A percentile compares a stretch with the other conserved stretches of the same genome.
These are phyloP conservation scores for Chlorella vulgaris DNA, from an alignment of 139 green algal genomes.

Conservation along the genomic window DNA sequence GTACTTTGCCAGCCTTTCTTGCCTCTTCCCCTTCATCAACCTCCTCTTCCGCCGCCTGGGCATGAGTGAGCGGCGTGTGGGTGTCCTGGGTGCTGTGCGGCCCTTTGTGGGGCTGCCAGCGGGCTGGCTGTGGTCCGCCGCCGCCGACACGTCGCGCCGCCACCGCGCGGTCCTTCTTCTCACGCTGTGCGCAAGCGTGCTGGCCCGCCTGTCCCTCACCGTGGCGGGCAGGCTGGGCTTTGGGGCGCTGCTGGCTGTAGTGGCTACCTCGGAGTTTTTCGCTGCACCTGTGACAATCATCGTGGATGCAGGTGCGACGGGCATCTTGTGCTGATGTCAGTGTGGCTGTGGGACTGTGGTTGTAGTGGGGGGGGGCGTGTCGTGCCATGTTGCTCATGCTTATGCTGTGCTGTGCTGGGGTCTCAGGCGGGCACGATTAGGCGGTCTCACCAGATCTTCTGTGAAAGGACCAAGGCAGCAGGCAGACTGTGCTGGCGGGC, in stretches of 20 bases:
- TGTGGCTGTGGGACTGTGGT: too few species aligned
- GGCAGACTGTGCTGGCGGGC: neutral
- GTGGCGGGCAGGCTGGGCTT: constrained; percentile 28
- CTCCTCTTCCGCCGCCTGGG: constrained; percentile 52
- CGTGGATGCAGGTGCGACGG: constrained; percentile 40
- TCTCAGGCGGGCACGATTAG: too few species aligned
- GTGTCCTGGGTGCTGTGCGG: constrained; percentile 39
- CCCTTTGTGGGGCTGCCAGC: constrained; percentile 19
- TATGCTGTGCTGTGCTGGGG: too few species aligned
- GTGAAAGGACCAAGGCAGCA: neutral
- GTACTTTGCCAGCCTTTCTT: constrained; percentile 40
- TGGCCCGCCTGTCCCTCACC: neutral
- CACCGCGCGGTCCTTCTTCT: constrained; percentile 50
- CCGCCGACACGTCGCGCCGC: constrained; percentile 48
- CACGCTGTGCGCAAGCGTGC: constrained; percentile 33
- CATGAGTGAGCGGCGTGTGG: constrained; percentile 49
- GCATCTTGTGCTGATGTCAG: neutral
- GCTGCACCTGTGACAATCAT: constrained; percentile 54
- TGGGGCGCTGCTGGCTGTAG: constrained; percentile 34
- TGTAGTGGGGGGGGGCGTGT: too few species aligned
- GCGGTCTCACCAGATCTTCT: neutral
- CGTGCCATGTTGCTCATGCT: too few species aligned
- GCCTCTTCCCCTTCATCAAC: constrained; percentile 58
- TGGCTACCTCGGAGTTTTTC: constrained; percentile 39
- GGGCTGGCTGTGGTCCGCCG: constrained; percentile 37